Conservation (phyloP, 2,329 filamentous ascomycete genomes). For the Graphilbum ipis-grandicollis region DNA sequence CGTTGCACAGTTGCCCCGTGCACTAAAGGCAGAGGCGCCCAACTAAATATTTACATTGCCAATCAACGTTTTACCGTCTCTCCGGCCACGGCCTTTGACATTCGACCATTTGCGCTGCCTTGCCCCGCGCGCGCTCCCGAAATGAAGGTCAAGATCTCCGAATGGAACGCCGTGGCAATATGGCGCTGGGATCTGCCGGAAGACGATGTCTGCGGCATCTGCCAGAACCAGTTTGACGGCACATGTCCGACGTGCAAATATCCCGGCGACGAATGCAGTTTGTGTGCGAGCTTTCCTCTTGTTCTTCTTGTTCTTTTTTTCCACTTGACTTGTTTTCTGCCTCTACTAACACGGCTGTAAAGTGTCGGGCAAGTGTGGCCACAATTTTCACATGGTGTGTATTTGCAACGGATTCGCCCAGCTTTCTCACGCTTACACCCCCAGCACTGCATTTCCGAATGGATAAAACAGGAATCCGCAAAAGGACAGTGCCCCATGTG, state of each 20-base stretch:
- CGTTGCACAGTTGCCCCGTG: too few relatives aligned
- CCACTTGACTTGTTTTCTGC: not conserved
- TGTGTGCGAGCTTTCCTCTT: constrained; percentile 49
- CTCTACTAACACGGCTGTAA: not conserved
- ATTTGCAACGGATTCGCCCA: constrained; percentile 1
- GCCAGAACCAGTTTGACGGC: constrained; percentile 92
- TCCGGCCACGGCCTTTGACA: too few relatives aligned
- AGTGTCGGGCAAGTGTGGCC: constrained; percentile 94
- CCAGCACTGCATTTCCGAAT: constrained; percentile 94
- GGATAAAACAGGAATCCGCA: constrained; percentile 88
- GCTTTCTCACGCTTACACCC: too few relatives aligned
- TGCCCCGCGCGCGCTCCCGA: not conserved
- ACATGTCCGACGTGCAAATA: constrained; percentile 98
- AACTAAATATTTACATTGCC: too few relatives aligned
- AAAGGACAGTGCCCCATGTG: constrained; percentile 97
- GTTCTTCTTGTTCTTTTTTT: too few relatives aligned
- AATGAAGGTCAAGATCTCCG: constrained; percentile 92
- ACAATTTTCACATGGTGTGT: constrained; percentile 87
- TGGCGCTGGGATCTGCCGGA: constrained; percentile 98
- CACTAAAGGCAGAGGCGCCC: too few relatives aligned
- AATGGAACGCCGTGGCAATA: constrained; percentile 86
- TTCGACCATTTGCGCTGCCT: too few relatives aligned
- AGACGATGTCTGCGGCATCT: constrained; percentile 96
- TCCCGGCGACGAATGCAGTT: constrained; percentile 84
- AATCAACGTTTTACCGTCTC: too few relatives aligned